Evolutionary conservation across 805 yeast species (phyloP), one percentile per base, ranked within the genome.

Genomic region (Yarrowia keelungensis): DNA sequence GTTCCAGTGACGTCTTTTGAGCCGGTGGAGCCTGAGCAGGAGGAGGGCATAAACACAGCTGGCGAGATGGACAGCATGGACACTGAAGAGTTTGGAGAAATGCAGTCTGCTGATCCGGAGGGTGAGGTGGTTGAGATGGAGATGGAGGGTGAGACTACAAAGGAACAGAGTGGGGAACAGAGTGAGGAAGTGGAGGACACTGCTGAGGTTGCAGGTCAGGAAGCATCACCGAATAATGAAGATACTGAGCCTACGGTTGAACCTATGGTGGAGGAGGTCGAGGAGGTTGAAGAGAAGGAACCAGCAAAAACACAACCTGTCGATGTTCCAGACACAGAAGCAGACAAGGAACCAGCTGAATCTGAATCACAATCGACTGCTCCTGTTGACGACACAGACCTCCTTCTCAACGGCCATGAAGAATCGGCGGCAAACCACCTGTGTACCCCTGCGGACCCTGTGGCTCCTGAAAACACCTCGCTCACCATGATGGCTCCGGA

Each of bases 401-500:
- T 38, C 9, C 32, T 26, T 12, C 39, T 51, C 8, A 51, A 51
- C 26, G 43, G 43, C 11, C 43, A 51, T n/a, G 35, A 16, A 2
- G 35, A 54, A 14, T 10, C 59, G 1, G 15, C 46, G 0, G n/a
- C n/a, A 32, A 39, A 54, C 61, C 61, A 56, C 12, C 11, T 56
- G 12, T 41, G 39, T 14, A 56, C 64, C 3, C 47, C 64, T 1
- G 64, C 64, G 0, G 64, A 56, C 19, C 64, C 64, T 2, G 49
- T 42, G 5, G 64, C 49, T 0, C 41, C 38, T 5, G 39, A 32
- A 1, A 26, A 26, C 38, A 10, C 39, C 5, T n/a, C 22, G 14
- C 51, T 59, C 16, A 43, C 41, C 2, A 59, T 59, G 65, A 19
- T 59, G 65, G 50, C 51, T 7, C 65, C 65, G 4, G 65, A 59